Percentiles rank a stretch among this genome's conserved stretches.
These are phyloP conservation scores for Corymbia calophylla DNA, from an alignment of 441 rosid genomes.

Conservation along the genomic window DNA sequence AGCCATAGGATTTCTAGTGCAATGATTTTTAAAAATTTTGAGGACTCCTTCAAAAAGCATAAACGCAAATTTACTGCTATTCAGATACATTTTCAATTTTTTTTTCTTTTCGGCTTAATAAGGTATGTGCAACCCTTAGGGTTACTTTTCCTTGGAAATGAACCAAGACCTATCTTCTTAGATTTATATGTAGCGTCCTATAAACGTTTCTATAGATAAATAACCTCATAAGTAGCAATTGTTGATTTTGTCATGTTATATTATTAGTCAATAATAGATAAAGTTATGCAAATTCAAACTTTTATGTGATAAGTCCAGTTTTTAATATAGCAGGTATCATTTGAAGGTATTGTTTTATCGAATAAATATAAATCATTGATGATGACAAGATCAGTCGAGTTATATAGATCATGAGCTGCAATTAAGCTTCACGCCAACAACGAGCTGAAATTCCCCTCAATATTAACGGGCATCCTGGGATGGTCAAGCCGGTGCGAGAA, in stretches of 20 bases:
- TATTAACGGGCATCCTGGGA: background rate
- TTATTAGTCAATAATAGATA: background rate
- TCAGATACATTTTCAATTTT: background rate
- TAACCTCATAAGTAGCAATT: background rate
- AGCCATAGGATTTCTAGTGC: background rate
- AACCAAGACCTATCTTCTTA: background rate
- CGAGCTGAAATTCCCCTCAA: background rate
- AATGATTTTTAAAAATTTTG: background rate
- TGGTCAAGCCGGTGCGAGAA: background rate
- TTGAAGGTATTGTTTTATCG: background rate
- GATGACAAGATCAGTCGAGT: background rate
- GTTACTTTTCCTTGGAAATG: background rate
- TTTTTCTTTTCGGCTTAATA: background rate
- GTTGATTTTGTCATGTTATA: background rate
- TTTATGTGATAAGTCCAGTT: background rate
- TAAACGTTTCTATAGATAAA: background rate
- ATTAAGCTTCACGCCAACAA: background rate
- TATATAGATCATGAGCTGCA: background rate
- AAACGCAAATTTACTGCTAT: background rate
- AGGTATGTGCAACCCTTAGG: background rate
- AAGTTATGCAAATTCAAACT: background rate
- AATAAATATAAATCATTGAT: background rate
- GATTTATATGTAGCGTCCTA: fast-evolving
- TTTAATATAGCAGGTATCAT: background rate
- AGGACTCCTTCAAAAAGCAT: background rate